Evolutionary conservation across 1,284 basidiomycete species (phyloP).

Genomic region (Apiotrichum mycotoxinovorans): DNA sequence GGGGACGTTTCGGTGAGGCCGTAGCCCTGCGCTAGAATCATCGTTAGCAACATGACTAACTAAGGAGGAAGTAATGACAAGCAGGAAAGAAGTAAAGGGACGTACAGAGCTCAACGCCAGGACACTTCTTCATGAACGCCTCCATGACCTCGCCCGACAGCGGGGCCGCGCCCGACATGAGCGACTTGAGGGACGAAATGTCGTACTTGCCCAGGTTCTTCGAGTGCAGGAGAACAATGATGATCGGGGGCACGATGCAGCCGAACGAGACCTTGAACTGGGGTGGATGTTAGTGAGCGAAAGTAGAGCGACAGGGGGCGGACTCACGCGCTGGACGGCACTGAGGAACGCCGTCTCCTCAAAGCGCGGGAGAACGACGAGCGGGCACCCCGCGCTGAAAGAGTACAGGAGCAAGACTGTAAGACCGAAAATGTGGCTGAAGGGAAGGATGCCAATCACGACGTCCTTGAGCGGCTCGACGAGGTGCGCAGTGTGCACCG

Average conservation of each 20-base stretch:
- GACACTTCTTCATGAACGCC: conserved; percentile 24
- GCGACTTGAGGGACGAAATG: conserved; percentile 58
- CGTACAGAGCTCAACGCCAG: conserved; percentile 25
- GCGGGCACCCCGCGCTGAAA: conserved; percentile 58
- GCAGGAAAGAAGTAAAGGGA: too few species aligned
- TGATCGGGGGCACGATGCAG: conserved; percentile 78
- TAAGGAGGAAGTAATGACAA: too few species aligned
- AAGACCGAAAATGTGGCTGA: conserved; percentile 21
- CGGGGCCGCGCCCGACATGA: conserved; percentile 80
- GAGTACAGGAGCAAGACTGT: conserved; percentile 59
- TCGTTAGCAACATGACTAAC: not conserved
- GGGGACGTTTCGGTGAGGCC: conserved; percentile 55
- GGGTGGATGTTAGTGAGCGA: not conserved
- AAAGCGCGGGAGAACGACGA: conserved; percentile 69
- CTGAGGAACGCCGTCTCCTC: conserved; percentile 57
- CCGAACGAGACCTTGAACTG: conserved; percentile 62
- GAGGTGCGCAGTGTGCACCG: not conserved
- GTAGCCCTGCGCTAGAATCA: conserved; percentile 27
- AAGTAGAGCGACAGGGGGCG: too few species aligned
- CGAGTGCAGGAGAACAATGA: conserved; percentile 56
- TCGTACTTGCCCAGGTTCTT: conserved; percentile 66
- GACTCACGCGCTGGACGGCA: conserved; percentile 62
- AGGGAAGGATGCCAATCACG: conserved; percentile 20
- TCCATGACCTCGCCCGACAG: conserved; percentile 54
- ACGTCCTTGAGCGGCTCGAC: conserved; percentile 8